These are phyloP conservation scores for Metschnikowia lochheadii DNA, from an alignment of 805 yeast species.

Conservation along the genomic window DNA sequence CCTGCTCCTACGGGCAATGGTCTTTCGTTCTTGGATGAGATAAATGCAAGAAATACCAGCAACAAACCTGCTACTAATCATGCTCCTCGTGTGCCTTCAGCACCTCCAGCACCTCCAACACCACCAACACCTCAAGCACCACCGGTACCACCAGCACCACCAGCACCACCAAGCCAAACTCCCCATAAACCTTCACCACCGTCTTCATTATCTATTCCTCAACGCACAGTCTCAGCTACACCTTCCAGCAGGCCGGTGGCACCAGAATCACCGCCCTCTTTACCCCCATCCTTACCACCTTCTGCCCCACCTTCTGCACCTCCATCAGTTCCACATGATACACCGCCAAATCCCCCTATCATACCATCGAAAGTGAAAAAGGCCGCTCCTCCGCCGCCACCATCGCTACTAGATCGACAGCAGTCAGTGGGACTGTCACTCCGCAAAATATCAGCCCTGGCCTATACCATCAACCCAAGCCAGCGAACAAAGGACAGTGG, in stretches of 20 bases:
- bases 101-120: constrained; percentile 15
- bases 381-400: constrained; percentile 29
- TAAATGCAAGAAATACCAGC: constrained; percentile 6
- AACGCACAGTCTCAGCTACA: background rate
- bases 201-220: background rate
- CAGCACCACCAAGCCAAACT: constrained; percentile 7
- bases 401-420: constrained; percentile 32
- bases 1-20: constrained; percentile 19
- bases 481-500: constrained; percentile 18
- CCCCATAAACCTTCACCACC: background rate
- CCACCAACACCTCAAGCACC: constrained; percentile 11
- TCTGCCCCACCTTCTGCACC: constrained; percentile 16
- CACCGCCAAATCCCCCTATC: constrained; percentile 7
- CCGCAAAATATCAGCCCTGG: constrained; percentile 59
- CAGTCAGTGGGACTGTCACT: constrained; percentile 48
- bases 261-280: background rate
- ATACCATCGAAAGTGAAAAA: constrained; percentile 17
- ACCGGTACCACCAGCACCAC: constrained; percentile 15
- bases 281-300: constrained; percentile 7
- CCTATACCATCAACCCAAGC: constrained; percentile 55
- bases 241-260: background rate
- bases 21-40: constrained; percentile 8
- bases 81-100: constrained; percentile 21
- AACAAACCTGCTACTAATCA: constrained; percentile 8
- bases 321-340: constrained; percentile 16